phyloP scores from a whole-genome alignment of 805 yeast species.

The Saturnispora bothae region DNA sequence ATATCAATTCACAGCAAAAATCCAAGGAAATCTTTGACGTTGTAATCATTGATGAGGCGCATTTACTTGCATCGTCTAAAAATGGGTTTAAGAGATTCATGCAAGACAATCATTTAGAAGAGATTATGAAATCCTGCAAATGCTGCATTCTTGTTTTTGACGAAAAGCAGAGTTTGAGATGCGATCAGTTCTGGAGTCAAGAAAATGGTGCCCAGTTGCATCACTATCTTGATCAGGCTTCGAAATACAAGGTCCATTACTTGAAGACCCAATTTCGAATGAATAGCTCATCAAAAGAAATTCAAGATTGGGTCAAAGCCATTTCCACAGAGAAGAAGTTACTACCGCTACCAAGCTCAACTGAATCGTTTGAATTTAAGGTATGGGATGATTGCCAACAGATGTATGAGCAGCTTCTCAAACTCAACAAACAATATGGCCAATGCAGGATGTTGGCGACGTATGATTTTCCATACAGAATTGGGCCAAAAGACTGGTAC shows the following conservation, averaged over 20 bases:
- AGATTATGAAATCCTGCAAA: conserved; percentile 29
- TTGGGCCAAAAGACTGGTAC: conserved; percentile 35
- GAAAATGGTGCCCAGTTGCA: conserved; percentile 30
- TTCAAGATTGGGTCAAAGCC: conserved; percentile 31
- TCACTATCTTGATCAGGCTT: conserved; percentile 8
- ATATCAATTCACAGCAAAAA: conserved; percentile 28
- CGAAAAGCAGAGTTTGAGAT: conserved; percentile 34
- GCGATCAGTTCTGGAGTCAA: conserved; percentile 35
- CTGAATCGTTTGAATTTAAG: conserved; percentile 17
- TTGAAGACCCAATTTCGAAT: conserved; percentile 34
- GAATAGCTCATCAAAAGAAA: conserved; percentile 24
- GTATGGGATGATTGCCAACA: conserved; percentile 33
- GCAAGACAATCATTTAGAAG: conserved; percentile 35
- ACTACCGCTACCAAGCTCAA: conserved; percentile 24
- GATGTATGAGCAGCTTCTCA: conserved; percentile 29
- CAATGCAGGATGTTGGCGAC: conserved; percentile 35
- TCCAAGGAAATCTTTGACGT: conserved; percentile 27
- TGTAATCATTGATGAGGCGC: conserved; percentile 37
- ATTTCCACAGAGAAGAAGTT: conserved; percentile 28
- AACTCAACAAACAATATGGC: conserved; percentile 25
- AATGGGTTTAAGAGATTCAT: conserved; percentile 35
- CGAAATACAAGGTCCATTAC: conserved; percentile 15
- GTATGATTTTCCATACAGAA: conserved; percentile 36
- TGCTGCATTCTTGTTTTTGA: conserved; percentile 35
- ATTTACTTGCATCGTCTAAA: conserved; percentile 32